Evolutionary conservation across 306 rosid genomes (phyloP).

Genomic region (Canavalia gladiata): DNA sequence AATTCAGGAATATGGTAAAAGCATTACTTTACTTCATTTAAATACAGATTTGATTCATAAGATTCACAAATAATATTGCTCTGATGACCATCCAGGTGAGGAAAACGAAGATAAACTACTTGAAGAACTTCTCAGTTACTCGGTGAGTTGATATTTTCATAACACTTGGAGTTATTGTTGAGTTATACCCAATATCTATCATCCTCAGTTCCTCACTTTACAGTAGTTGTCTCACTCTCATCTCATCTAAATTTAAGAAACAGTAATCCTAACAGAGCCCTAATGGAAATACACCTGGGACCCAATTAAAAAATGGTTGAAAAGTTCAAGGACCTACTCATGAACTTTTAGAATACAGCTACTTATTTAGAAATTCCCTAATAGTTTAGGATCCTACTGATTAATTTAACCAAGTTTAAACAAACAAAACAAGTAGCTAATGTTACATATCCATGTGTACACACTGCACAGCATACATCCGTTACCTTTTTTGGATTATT

Average conservation of each 20-base stretch:
- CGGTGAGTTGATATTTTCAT: constrained; percentile 66
- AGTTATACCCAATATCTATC: constrained; percentile 18
- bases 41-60: constrained; percentile 16
- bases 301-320: too few species aligned
- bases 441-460: constrained; percentile 11
- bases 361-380: too few species aligned
- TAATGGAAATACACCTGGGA: too few species aligned
- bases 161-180: constrained; percentile 16
- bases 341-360: too few species aligned
- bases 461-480: not conserved
- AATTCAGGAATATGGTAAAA: constrained; percentile 79
- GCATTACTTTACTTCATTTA: constrained; percentile 44
- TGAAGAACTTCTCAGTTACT: constrained; percentile 79
- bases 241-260: constrained; percentile 8
- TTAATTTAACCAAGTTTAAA: not conserved
- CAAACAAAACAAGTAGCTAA: not conserved
- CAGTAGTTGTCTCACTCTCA: constrained; percentile 21
- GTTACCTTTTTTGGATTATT: not conserved
- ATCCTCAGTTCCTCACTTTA: constrained; percentile 36
- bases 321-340: too few species aligned
- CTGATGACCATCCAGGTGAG: constrained; percentile 73
- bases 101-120: constrained; percentile 71
- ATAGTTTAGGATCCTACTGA: too few species aligned
- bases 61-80: constrained; percentile 46
- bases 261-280: too few species aligned